Percentiles rank a stretch among this genome's conserved stretches.
phyloP scores from a whole-genome alignment of 2,329 filamentous ascomycete species.

The Madurella fahalii region DNA sequence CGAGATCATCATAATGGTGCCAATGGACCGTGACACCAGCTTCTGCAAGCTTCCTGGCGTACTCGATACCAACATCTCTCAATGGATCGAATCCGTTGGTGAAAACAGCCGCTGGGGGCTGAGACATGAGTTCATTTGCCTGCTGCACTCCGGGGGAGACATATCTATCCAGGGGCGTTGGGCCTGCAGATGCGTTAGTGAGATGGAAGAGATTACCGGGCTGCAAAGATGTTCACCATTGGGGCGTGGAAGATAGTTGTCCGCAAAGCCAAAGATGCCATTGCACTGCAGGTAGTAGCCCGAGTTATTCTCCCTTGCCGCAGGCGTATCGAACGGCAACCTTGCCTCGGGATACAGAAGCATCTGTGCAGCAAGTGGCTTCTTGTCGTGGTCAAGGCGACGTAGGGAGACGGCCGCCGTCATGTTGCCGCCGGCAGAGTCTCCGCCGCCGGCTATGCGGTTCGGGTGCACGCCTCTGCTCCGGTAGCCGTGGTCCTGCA shows the following conservation, averaged over 20 bases:
- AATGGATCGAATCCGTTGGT: conserved; percentile 18
- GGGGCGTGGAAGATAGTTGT: conserved; percentile 10
- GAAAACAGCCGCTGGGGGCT: conserved; percentile 10
- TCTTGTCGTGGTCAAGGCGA: conserved; percentile 8
- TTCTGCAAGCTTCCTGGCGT: conserved; percentile 11
- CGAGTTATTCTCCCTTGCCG: conserved; percentile 8
- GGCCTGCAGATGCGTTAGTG: neutral
- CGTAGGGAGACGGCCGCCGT: conserved; percentile 12
- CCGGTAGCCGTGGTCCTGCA: conserved; percentile 1
- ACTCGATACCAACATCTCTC: conserved; percentile 17
- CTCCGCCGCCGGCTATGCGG: conserved; percentile 11
- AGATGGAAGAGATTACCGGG: no score
- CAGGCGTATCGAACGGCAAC: conserved; percentile 8
- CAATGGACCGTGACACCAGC: conserved; percentile 3
- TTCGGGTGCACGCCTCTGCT: conserved; percentile 8
- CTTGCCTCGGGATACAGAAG: conserved; percentile 12
- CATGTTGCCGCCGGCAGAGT: conserved; percentile 13
- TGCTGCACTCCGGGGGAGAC: conserved; percentile 13
- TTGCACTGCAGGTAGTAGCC: conserved; percentile 13
- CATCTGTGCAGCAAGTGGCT: conserved; percentile 7
- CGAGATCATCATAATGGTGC: conserved; percentile 13
- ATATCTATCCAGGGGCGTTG: conserved; percentile 5
- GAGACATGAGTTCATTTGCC: neutral
- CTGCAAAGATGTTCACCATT: neutral
- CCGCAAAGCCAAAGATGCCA: conserved; percentile 12